Conservation (phyloP, 2,329 filamentous ascomycete species). For the Thielaviopsis euricoi region DNA sequence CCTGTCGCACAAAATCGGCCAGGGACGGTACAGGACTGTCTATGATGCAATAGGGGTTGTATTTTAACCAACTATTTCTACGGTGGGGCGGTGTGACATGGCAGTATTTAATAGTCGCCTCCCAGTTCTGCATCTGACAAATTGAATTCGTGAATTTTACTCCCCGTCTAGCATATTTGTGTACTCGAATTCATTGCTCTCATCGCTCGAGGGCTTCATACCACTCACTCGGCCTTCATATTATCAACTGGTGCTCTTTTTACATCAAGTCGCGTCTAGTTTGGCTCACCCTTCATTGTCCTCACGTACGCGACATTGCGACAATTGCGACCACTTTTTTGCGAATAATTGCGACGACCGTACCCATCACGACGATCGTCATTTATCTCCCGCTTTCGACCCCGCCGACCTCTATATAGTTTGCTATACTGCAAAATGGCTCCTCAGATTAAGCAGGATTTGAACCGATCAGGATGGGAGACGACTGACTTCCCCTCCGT, state of each 20-base stretch:
- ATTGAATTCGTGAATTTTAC: not conserved
- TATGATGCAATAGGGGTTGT: not conserved
- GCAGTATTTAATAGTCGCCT: slow-evolving; percentile 3
- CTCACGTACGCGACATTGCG: not conserved
- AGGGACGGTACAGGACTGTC: not conserved
- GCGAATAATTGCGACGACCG: too few species aligned
- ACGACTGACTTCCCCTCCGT: slow-evolving; percentile 79
- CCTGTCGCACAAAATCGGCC: not conserved
- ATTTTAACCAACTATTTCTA: not conserved
- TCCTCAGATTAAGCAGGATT: slow-evolving; percentile 87
- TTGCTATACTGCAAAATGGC: slow-evolving; percentile 42
- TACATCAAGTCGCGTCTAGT: not conserved
- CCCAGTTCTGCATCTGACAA: not conserved
- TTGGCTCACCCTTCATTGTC: not conserved
- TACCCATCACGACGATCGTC: not conserved
- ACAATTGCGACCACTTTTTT: not conserved
- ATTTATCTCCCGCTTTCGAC: not conserved
- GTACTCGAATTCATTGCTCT: not conserved
- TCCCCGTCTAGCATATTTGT: not conserved
- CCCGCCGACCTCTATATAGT: not conserved
- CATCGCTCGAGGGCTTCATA: too few species aligned
- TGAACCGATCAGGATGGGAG: slow-evolving; percentile 94
- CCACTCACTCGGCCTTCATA: too few species aligned
- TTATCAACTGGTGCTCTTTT: not conserved
- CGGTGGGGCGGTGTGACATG: slow-evolving; percentile 8